These are phyloP conservation scores for Aquilaria malaccensis DNA, from an alignment of 345 rosid species.

Conservation along the genomic window DNA sequence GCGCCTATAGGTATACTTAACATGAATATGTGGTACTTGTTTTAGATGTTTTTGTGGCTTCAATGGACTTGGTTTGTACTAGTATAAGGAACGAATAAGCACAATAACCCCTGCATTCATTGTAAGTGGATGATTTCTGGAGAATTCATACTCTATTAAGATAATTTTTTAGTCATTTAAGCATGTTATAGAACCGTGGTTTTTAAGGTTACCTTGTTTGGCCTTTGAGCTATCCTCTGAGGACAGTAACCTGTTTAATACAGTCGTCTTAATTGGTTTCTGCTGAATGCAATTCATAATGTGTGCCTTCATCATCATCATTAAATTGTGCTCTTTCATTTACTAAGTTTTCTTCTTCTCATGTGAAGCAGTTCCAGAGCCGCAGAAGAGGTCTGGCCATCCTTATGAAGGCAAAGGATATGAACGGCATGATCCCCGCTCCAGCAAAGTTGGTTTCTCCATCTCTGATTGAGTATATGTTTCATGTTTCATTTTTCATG, in stretches of 20 bases:
- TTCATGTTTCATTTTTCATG: not conserved
- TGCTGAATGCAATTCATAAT: not conserved
- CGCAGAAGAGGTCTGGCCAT: conserved; percentile 40
- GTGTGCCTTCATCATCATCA: not conserved
- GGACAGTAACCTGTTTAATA: not conserved
- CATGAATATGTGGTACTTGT: too few relatives aligned
- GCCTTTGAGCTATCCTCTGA: not conserved
- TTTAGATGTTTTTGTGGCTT: too few relatives aligned
- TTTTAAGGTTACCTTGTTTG: not conserved
- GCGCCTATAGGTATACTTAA: conserved; percentile 59
- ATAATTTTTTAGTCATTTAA: too few relatives aligned
- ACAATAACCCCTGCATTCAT: not conserved
- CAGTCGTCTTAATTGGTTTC: too few relatives aligned
- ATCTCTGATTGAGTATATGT: conserved; percentile 13
- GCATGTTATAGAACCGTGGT: too few relatives aligned
- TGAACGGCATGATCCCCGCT: conserved; percentile 43
- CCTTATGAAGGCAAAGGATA: conserved; percentile 57
- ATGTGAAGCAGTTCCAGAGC: conserved; percentile 32
- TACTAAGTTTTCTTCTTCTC: conserved; percentile 10
- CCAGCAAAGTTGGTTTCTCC: conserved; percentile 59
- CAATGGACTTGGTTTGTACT: too few relatives aligned
- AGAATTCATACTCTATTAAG: not conserved
- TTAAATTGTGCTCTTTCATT: not conserved
- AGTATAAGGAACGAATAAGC: too few relatives aligned
- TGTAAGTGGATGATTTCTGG: not conserved